phyloP scores from a whole-genome alignment of 208 protist species.

The Leishmania tarentolae region DNA sequence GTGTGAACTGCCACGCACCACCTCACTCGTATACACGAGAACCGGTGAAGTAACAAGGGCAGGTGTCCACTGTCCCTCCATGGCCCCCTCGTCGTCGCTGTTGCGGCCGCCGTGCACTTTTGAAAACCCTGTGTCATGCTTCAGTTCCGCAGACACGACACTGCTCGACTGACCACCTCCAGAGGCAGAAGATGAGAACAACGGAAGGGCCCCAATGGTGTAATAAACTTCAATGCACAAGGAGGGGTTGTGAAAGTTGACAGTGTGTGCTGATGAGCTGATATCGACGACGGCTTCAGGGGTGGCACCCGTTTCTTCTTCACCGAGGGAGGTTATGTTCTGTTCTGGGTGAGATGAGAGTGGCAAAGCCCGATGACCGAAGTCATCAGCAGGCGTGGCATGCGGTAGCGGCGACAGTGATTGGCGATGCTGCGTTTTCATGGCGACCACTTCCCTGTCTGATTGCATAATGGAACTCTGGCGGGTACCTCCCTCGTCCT shows the following conservation, averaged over 20 bases:
- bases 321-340: neutral
- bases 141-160: constrained; percentile 1
- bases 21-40: constrained; percentile 29
- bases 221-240: constrained; percentile 22
- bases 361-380: neutral
- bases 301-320: neutral
- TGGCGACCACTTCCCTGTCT: neutral
- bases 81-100: neutral
- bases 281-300: neutral
- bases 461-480: neutral
- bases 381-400: neutral
- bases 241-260: constrained; percentile 19
- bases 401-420: constrained; percentile 1
- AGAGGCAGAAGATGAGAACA: neutral
- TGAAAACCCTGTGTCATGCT: neutral
- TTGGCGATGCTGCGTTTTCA: too few relatives aligned
- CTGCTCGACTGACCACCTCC: neutral
- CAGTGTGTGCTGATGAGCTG: neutral
- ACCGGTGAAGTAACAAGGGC: neutral
- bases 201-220: neutral
- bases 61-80: neutral
- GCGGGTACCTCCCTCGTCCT: neutral
- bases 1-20: constrained; percentile 24
- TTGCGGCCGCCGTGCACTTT: neutral
- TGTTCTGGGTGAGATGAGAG: neutral